Conservation (phyloP, 2,329 filamentous ascomycete species). For the Pseudogymnoascus pannorum region DNA sequence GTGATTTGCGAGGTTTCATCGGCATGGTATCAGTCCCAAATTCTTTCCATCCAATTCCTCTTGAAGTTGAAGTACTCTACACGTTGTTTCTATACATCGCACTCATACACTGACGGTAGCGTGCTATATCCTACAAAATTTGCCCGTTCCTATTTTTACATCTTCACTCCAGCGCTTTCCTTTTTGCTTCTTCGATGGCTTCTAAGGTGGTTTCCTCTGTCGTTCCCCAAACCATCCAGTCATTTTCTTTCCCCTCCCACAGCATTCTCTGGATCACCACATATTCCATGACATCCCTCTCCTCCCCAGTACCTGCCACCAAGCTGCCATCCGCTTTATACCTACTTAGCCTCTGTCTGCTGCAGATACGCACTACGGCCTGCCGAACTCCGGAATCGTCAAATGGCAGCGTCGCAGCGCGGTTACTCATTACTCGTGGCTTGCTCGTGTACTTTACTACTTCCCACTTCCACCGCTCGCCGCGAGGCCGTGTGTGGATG, state of each 20-base stretch:
- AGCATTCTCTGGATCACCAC: constrained; percentile 51
- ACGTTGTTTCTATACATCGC: not conserved
- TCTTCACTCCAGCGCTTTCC: constrained; percentile 3
- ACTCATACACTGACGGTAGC: not conserved
- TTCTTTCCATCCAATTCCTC: too few relatives aligned
- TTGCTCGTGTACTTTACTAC: constrained; percentile 42
- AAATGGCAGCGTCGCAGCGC: constrained; percentile 40
- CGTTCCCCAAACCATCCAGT: constrained; percentile 62
- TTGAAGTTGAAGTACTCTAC: not conserved
- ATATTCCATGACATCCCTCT: constrained; percentile 54
- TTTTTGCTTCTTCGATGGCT: constrained; percentile 19
- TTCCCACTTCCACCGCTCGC: constrained; percentile 43
- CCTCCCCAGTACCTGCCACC: constrained; percentile 41
- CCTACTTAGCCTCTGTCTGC: constrained; percentile 46
- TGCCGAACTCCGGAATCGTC: constrained; percentile 43
- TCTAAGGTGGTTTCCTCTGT: constrained; percentile 44
- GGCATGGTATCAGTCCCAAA: not conserved
- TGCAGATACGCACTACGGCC: constrained; percentile 53
- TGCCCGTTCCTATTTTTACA: not conserved
- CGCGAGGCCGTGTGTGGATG: constrained; percentile 43
- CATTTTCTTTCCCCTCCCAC: constrained; percentile 34
- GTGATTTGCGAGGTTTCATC: not conserved
- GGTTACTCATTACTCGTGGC: constrained; percentile 40
- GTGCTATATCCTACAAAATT: not conserved
- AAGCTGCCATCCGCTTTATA: constrained; percentile 30